Evolutionary conservation across 2,329 filamentous ascomycete species (phyloP).

Genomic region (Arthroderma uncinatum): DNA sequence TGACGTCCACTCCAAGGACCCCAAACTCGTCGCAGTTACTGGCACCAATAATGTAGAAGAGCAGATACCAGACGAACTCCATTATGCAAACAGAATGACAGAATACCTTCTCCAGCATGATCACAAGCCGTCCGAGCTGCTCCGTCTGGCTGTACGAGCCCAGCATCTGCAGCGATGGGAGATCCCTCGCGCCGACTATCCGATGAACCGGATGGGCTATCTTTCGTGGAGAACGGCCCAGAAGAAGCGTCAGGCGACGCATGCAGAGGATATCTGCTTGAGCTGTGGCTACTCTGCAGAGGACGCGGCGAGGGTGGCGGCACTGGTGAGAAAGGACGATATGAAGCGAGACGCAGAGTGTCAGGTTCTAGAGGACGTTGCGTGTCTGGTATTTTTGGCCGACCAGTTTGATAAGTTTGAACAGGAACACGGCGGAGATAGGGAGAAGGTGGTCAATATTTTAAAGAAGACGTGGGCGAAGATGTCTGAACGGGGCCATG

Average conservation of each 20-base stretch:
- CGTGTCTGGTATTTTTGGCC: slow-evolving; percentile 77
- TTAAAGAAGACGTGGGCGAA: slow-evolving; percentile 65
- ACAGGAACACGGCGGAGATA: slow-evolving; percentile 48
- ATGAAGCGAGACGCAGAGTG: slow-evolving; percentile 44
- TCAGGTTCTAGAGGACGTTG: slow-evolving; percentile 72
- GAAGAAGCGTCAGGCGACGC: slow-evolving; percentile 58
- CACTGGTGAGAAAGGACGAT: slow-evolving; percentile 69
- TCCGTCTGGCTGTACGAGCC: slow-evolving; percentile 67
- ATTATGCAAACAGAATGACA: slow-evolving; percentile 73
- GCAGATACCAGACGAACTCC: slow-evolving; percentile 60
- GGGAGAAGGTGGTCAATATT: slow-evolving; percentile 64
- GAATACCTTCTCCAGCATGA: slow-evolving; percentile 53
- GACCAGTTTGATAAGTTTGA: slow-evolving; percentile 78
- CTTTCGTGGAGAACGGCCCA: slow-evolving; percentile 66
- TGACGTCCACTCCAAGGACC: slow-evolving; percentile 58
- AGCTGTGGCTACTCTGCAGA: slow-evolving; percentile 41
- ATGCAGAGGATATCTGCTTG: slow-evolving; percentile 45
- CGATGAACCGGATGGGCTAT: slow-evolving; percentile 65
- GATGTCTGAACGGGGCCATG: slow-evolving; percentile 54
- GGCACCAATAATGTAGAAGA: slow-evolving; percentile 24
- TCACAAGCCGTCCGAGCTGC: slow-evolving; percentile 52
- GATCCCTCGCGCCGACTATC: slow-evolving; percentile 60
- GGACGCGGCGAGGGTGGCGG: slow-evolving; percentile 52
- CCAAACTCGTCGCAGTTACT: slow-evolving; percentile 41
- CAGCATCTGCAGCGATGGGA: slow-evolving; percentile 85